These are phyloP conservation scores for Agaricus subrufescens DNA, from an alignment of 768 basidiomycete genomes.

Conservation along the genomic window DNA sequence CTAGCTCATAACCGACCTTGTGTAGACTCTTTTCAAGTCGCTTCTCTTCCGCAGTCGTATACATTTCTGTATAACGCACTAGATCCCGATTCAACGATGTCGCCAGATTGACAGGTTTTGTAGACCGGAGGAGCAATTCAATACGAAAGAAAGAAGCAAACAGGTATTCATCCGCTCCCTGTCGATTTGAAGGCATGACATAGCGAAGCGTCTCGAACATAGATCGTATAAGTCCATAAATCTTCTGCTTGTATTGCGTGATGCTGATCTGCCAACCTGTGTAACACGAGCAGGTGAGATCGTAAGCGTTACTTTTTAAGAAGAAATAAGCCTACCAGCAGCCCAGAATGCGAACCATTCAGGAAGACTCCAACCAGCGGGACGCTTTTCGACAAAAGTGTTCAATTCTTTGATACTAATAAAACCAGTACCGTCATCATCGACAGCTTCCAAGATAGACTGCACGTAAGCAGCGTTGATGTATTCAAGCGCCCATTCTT, in stretches of 20 bases:
- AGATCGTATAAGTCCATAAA: slow-evolving; percentile 24
- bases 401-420: slow-evolving; percentile 36
- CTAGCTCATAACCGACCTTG: slow-evolving; percentile 26
- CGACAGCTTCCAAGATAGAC: slow-evolving; percentile 33
- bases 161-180: slow-evolving; percentile 28
- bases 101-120: slow-evolving; percentile 21
- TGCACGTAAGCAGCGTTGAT: slow-evolving; percentile 34
- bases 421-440: slow-evolving; percentile 37
- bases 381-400: slow-evolving; percentile 26
- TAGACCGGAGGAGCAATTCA: slow-evolving; percentile 28
- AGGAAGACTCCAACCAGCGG: slow-evolving; percentile 30
- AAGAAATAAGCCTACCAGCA: slow-evolving; percentile 20
- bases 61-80: slow-evolving; percentile 21
- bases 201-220: too few species aligned
- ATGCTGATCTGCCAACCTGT: slow-evolving; percentile 31
- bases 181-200: too few species aligned
- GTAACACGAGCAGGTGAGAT: neutral
- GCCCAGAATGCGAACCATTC: slow-evolving; percentile 35
- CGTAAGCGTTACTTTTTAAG: too few species aligned
- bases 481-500: slow-evolving; percentile 31
- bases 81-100: slow-evolving; percentile 23
- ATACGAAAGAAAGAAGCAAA: slow-evolving; percentile 30
- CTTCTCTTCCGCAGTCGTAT: slow-evolving; percentile 23
- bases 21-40: slow-evolving; percentile 21
- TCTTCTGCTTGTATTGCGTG: slow-evolving; percentile 29